Evolutionary conservation across 345 rosid species (phyloP).

Genomic region (Syzygium aqueum): DNA sequence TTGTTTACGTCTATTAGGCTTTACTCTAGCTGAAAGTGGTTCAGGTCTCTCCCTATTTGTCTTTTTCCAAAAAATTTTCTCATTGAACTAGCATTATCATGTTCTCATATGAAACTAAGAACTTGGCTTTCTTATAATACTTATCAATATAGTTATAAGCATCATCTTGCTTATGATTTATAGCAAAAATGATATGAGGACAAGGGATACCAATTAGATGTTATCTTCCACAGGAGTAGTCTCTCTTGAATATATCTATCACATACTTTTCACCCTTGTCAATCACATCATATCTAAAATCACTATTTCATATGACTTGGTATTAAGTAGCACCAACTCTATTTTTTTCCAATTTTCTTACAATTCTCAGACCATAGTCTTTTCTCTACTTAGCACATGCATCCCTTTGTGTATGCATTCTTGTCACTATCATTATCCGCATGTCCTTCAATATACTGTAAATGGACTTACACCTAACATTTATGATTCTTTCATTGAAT

Average conservation of each 20-base stretch:
- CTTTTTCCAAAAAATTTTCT: too few relatives aligned
- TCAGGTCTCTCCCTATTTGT: neutral
- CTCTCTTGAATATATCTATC: neutral
- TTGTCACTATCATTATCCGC: neutral
- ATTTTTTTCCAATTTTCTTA: too few relatives aligned
- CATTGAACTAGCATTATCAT: neutral
- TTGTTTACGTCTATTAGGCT: accelerated
- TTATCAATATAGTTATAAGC: neutral
- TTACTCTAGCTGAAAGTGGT: neutral
- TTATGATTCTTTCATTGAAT: neutral
- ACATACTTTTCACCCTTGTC: too few relatives aligned
- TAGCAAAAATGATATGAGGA: neutral
- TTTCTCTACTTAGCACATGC: neutral
- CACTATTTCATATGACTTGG: too few relatives aligned
- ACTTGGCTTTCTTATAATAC: neutral
- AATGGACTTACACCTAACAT: neutral
- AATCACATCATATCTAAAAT: too few relatives aligned
- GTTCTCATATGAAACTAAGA: too few relatives aligned
- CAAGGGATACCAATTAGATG: neutral
- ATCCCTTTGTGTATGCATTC: neutral
- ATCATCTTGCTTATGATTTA: neutral
- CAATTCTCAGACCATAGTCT: neutral
- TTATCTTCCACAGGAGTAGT: too few relatives aligned
- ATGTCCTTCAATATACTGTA: neutral
- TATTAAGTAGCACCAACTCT: too few relatives aligned